A percentile compares a stretch with the other conserved stretches of the same genome.
Conservation (phyloP, 768 basidiomycete genomes). For the Tricholomella constricta region DNA sequence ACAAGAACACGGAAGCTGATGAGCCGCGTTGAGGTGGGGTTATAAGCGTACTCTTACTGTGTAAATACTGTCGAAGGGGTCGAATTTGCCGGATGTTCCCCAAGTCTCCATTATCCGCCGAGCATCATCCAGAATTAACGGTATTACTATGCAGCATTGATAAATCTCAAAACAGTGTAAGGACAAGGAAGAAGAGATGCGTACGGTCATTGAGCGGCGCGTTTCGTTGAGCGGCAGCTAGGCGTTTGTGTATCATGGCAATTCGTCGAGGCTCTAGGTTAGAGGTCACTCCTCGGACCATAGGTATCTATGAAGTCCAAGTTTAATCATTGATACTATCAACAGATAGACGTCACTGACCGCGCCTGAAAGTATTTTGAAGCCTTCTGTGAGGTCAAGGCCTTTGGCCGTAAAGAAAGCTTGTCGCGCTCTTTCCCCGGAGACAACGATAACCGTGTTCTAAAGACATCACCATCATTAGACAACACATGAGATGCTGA, state of each 20-base stretch:
- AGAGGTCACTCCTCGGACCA: constrained; percentile 74
- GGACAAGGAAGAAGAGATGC: constrained; percentile 27
- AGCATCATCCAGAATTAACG: constrained; percentile 65
- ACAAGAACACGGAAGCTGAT: constrained; percentile 7
- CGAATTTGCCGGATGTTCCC: constrained; percentile 64
- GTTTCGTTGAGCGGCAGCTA: constrained; percentile 62
- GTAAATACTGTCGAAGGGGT: constrained; percentile 72
- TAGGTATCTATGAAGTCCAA: constrained; percentile 56
- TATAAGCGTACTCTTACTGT: constrained; percentile 44
- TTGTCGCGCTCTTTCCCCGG: constrained; percentile 69
- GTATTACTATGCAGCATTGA: constrained; percentile 52
- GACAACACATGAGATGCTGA: neutral
- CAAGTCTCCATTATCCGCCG: constrained; percentile 61
- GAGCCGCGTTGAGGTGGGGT: neutral
- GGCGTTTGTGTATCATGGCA: constrained; percentile 70
- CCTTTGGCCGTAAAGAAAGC: constrained; percentile 71
- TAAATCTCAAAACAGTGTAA: constrained; percentile 6
- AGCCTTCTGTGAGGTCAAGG: constrained; percentile 78
- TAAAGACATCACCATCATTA: constrained; percentile 27
- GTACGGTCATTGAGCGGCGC: constrained; percentile 60
- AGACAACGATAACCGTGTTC: constrained; percentile 76
- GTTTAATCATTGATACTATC: constrained; percentile 19
- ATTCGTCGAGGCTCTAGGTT: constrained; percentile 64
- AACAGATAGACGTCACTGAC: constrained; percentile 44
- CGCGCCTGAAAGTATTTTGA: constrained; percentile 77